Evolutionary conservation across 495 filamentous ascomycete genomes (phyloP).

Genomic region (Penicillium soppii): DNA sequence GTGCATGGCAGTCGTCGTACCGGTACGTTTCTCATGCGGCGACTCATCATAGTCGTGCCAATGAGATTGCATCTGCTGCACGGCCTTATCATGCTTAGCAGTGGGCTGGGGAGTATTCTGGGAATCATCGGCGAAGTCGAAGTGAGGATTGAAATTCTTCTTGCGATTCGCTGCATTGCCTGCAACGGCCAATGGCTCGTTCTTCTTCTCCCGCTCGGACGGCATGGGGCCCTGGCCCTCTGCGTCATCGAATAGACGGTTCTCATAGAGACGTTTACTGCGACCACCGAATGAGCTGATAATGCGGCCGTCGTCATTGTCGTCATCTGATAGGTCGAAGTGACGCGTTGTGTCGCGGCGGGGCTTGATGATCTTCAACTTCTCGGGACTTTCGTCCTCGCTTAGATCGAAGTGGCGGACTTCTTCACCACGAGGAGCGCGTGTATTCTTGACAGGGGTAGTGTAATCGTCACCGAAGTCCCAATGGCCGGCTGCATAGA

Average conservation of each 20-base stretch:
- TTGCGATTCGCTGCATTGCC: constrained; percentile 64
- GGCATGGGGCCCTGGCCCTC: constrained; percentile 31
- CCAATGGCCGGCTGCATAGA: constrained; percentile 72
- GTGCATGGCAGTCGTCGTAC: constrained; percentile 19
- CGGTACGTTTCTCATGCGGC: constrained; percentile 36
- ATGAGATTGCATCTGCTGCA: constrained; percentile 64
- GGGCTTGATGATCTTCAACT: constrained; percentile 57
- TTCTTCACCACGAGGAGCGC: constrained; percentile 50
- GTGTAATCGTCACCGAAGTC: constrained; percentile 82
- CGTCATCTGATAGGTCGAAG: constrained; percentile 66
- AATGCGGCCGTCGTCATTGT: constrained; percentile 30
- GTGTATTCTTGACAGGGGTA: constrained; percentile 72
- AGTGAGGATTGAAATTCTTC: constrained; percentile 75
- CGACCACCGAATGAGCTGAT: constrained; percentile 55
- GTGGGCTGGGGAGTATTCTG: constrained; percentile 56
- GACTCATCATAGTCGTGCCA: constrained; percentile 65
- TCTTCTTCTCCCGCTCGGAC: constrained; percentile 27
- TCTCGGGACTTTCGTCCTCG: constrained; percentile 60
- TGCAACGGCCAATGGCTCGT: constrained; percentile 53
- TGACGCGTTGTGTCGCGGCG: constrained; percentile 79
- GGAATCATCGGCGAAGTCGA: constrained; percentile 63
- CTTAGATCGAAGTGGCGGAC: constrained; percentile 71
- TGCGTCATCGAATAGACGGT: constrained; percentile 64
- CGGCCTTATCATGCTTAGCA: constrained; percentile 36
- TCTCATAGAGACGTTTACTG: constrained; percentile 72